Percentiles rank a stretch among this genome's conserved stretches.
These are phyloP conservation scores for Phytopythium aichiense DNA, from an alignment of 352 stramenopile species.

Conservation along the genomic window DNA sequence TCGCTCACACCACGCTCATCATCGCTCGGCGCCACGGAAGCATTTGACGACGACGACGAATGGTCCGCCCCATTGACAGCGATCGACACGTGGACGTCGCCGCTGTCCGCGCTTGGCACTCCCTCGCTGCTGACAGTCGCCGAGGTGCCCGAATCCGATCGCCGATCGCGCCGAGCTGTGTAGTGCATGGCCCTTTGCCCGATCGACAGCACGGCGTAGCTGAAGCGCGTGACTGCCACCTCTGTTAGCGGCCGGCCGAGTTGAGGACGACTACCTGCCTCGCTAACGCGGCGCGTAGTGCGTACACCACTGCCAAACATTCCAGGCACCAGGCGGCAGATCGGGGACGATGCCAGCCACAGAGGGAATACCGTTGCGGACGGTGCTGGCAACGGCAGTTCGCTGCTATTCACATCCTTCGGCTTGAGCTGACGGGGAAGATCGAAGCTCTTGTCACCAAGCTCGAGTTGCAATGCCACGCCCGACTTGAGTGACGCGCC, in stretches of 20 bases:
- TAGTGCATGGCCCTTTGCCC: conserved; percentile 54
- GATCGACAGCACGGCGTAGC: conserved; percentile 57
- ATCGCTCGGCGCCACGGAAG: conserved; percentile 7
- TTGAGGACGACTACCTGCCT: conserved; percentile 47
- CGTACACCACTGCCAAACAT: conserved; percentile 8
- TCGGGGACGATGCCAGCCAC: conserved; percentile 4
- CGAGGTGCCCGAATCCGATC: not conserved
- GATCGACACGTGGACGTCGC: conserved; percentile 21
- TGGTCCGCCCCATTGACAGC: conserved; percentile 12
- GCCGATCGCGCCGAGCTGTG: conserved; percentile 25
- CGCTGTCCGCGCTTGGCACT: not conserved
- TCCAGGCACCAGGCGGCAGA: conserved; percentile 2
- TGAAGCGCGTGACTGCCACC: conserved; percentile 56
- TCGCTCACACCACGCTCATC: conserved; percentile 11
- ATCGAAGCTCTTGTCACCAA: conserved; percentile 42
- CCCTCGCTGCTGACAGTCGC: not conserved
- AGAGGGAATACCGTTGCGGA: conserved; percentile 8
- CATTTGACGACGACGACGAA: conserved; percentile 1
- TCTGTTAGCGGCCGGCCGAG: conserved; percentile 60
- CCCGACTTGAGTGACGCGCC: conserved; percentile 79
- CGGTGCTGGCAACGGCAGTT: not conserved
- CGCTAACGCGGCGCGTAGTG: conserved; percentile 35
- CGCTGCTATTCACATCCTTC: conserved; percentile 9
- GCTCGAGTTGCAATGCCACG: conserved; percentile 58
- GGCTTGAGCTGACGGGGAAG: conserved; percentile 21